phyloP scores from a whole-genome alignment of 176 grass and related monocot genomes.

The Chrysopogon serrulatus region DNA sequence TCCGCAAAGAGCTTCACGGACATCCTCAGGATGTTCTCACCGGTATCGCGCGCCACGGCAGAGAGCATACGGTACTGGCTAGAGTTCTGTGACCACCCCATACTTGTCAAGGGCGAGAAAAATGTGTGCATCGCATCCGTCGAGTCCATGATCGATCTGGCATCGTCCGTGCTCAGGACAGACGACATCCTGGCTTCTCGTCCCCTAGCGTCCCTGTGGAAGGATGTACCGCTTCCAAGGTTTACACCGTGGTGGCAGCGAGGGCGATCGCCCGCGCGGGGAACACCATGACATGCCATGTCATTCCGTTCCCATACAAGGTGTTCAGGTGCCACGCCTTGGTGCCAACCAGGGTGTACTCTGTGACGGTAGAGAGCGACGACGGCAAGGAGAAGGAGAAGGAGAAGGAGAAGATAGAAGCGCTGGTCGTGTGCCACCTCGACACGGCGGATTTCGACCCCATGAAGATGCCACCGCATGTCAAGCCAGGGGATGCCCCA shows the following conservation, averaged over 20 bases:
- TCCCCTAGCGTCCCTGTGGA: neutral
- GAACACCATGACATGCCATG: slow-evolving; percentile 20
- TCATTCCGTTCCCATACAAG: neutral
- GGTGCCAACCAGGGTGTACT: too few species aligned
- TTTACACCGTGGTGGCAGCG: slow-evolving; percentile 4
- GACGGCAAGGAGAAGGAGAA: neutral
- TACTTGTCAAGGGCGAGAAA: neutral
- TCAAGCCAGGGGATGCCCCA: neutral
- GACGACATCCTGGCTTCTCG: neutral
- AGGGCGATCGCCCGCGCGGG: neutral
- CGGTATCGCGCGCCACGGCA: neutral
- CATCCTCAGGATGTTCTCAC: neutral
- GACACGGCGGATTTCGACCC: slow-evolving; percentile 6
- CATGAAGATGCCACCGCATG: neutral
- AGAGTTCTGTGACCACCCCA: neutral
- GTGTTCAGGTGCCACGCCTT: slow-evolving; percentile 40
- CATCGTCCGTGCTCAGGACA: neutral
- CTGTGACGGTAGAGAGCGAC: neutral
- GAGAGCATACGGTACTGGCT: neutral
- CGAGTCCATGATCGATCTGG: slow-evolving; percentile 28
- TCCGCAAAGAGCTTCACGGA: neutral
- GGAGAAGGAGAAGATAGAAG: too few species aligned
- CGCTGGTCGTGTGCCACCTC: slow-evolving; percentile 24
- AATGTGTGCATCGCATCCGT: slow-evolving; percentile 23
- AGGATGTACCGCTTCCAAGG: neutral